Percentiles rank a stretch among this genome's conserved stretches.
These are phyloP conservation scores for Cupressus sempervirens DNA, from an alignment of 75 land plant genomes.

Conservation along the genomic window DNA sequence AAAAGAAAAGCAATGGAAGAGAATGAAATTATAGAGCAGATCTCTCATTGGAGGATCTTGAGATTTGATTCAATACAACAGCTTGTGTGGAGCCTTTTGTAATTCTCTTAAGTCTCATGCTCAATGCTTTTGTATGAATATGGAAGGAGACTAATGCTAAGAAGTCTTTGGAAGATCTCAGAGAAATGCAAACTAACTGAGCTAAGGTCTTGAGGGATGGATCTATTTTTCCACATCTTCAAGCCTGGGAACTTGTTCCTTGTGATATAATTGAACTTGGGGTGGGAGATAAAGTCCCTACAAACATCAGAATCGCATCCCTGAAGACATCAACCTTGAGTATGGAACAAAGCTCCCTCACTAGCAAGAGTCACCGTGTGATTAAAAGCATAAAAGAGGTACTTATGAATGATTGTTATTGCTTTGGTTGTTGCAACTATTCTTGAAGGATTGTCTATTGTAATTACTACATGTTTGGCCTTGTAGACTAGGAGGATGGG, in stretches of 20 bases:
- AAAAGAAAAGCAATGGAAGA: too few relatives aligned
- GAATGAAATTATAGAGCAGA: conserved; percentile 28
- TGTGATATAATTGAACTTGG: conserved; percentile 80
- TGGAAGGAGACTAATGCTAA: conserved; percentile 93
- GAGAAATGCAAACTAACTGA: conserved; percentile 71
- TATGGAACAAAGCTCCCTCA: conserved; percentile 79
- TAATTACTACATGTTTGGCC: conserved; percentile 86
- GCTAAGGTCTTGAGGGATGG: conserved; percentile 71
- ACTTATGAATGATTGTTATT: conserved; percentile 57
- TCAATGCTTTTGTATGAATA: too few relatives aligned
- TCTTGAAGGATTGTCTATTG: conserved; percentile 90
- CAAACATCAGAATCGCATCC: conserved; percentile 65
- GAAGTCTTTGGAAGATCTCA: conserved; percentile 79
- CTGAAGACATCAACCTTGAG: conserved; percentile 69
- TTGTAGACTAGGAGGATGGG: conserved; percentile 89
- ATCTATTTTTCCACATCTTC: conserved; percentile 44
- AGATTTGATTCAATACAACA: too few relatives aligned
- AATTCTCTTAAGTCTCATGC: conserved; percentile 60
- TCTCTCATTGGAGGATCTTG: too few relatives aligned
- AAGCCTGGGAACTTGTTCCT: conserved; percentile 86
- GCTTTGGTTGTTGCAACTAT: conserved; percentile 93
- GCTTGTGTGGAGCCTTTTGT: conserved; percentile 87
- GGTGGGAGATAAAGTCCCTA: conserved; percentile 87
- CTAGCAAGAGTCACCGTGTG: conserved; percentile 79
- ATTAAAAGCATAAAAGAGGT: conserved; percentile 41